Base-by-base conservation (phyloP, 257 asterid genomes). In the Solanum pimpinellifolium region DNA sequence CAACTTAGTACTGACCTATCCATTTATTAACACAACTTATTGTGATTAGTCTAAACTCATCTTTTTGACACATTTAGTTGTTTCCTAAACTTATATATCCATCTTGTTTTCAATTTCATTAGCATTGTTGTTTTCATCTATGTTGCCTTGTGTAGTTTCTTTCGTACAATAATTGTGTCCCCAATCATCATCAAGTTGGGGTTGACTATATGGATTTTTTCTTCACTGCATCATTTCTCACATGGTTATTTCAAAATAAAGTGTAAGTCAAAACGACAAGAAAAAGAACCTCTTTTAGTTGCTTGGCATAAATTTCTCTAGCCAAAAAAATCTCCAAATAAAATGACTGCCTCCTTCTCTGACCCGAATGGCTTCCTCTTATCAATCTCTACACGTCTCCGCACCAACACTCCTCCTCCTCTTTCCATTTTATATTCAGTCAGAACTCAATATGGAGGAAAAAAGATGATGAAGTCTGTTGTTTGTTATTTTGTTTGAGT, bases 381-480 rank as follows among this genome's bases (percentile, higher is more conserved):
- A 90, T 96, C 98, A 69, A 96, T 96, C 94, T 92, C 98, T 5
- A 93, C 99, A 6, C 99, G 90, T 65, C 98, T 98, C 85, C 96
- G 89, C 89, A 94, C 95, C 93, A 93, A 93, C 91, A 94, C 86
- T 39, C 88, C 97, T 87, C 90, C 96, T 88, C 87, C 96, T n/a
- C 68, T 46, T 29, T 88, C 88, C 60, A 90, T 92, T 93, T 90
- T 2, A 88, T 18, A 12, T 59, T 66, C 1, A 1, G 8, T 23
- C 75, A 59, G 29, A 33, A 60, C 10, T 44, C 83, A 14, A 77
- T n/a, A 44, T 8, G 41, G 9, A 47, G 66, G 35, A 73, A 35
- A 41, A 9, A 74, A 25, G 66, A 65, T 23, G 35, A 69, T 6
- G 46, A 31, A 44, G 6, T 85, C 21, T 70, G 8, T 33, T 12